phyloP scores from a whole-genome alignment of 495 filamentous ascomycete species.

The Penicillium pancosmium region DNA sequence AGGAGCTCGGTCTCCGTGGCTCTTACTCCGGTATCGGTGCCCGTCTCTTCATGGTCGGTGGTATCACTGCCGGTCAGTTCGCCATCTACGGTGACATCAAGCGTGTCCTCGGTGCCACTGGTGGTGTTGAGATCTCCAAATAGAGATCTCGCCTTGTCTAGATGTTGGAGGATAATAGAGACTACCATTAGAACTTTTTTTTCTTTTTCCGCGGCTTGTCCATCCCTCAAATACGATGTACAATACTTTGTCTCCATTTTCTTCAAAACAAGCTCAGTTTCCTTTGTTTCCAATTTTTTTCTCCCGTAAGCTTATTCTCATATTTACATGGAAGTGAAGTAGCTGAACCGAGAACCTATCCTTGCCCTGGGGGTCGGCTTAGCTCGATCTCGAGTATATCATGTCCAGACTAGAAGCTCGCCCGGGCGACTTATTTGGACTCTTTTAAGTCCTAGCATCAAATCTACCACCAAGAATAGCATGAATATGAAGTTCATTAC shows the following conservation, averaged over 20 bases:
- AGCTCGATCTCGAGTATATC: too few species aligned
- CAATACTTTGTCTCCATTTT: slow-evolving; percentile 41
- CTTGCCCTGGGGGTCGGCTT: too few species aligned
- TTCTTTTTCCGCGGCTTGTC: slow-evolving; percentile 33
- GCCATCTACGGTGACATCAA: slow-evolving; percentile 84
- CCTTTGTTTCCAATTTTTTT: slow-evolving; percentile 17
- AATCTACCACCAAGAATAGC: too few species aligned
- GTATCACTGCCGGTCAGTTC: slow-evolving; percentile 89
- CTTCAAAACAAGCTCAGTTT: slow-evolving; percentile 34
- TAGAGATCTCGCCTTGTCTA: slow-evolving; percentile 32
- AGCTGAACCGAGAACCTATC: too few species aligned
- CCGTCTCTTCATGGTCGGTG: slow-evolving; percentile 61
- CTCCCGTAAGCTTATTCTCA: neutral
- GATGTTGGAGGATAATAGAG: slow-evolving; percentile 40
- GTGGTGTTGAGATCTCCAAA: slow-evolving; percentile 78
- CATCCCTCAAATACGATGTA: slow-evolving; percentile 35
- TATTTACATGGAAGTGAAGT: neutral
- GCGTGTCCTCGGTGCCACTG: slow-evolving; percentile 63
- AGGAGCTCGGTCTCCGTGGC: slow-evolving; percentile 89
- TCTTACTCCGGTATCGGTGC: slow-evolving; percentile 92
- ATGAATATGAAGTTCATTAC: too few species aligned
- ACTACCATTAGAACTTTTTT: slow-evolving; percentile 33
- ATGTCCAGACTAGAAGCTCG: too few species aligned
- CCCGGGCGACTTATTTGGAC: too few species aligned
- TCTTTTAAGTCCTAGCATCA: too few species aligned